Conservation (phyloP, 768 basidiomycete genomes). For the Cubamyces lactineus region DNA sequence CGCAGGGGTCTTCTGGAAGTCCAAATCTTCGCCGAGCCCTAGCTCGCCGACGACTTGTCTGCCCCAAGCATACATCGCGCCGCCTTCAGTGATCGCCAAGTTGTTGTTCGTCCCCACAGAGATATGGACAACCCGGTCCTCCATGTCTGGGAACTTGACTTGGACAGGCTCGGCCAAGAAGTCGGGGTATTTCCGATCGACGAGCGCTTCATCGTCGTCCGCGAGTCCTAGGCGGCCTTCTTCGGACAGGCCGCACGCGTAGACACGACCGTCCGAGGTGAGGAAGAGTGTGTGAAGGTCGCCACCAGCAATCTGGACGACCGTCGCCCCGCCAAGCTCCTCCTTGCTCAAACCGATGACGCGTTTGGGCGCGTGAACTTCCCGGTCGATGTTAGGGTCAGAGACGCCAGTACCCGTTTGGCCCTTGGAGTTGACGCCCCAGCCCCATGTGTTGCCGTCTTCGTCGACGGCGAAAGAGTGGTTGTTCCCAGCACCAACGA, state of each 20-base stretch:
- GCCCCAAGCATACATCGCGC: slow-evolving; percentile 78
- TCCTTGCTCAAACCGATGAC: slow-evolving; percentile 66
- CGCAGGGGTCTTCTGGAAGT: slow-evolving; percentile 64
- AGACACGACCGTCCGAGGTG: slow-evolving; percentile 81
- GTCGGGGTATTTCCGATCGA: slow-evolving; percentile 56
- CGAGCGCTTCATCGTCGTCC: slow-evolving; percentile 69
- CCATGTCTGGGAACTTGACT: slow-evolving; percentile 62
- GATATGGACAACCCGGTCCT: slow-evolving; percentile 67
- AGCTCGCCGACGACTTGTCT: slow-evolving; percentile 79
- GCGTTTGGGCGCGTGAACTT: slow-evolving; percentile 65
- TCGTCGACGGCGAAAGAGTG: slow-evolving; percentile 92
- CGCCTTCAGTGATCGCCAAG: slow-evolving; percentile 66
- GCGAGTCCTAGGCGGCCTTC: slow-evolving; percentile 81
- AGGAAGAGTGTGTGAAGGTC: slow-evolving; percentile 92
- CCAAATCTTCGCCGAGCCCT: slow-evolving; percentile 51
- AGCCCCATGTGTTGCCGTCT: slow-evolving; percentile 83
- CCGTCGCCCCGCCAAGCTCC: slow-evolving; percentile 54
- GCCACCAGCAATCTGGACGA: slow-evolving; percentile 79
- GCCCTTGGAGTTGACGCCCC: slow-evolving; percentile 95
- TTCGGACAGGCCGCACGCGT: slow-evolving; percentile 83
- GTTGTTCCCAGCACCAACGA: slow-evolving; percentile 79
- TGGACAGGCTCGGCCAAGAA: slow-evolving; percentile 68
- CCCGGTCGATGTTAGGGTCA: slow-evolving; percentile 49
- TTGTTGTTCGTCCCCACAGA: slow-evolving; percentile 75
- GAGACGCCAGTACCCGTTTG: slow-evolving; percentile 67